phyloP scores from a whole-genome alignment of 805 yeast species.

The Deakozyma indianensis region DNA sequence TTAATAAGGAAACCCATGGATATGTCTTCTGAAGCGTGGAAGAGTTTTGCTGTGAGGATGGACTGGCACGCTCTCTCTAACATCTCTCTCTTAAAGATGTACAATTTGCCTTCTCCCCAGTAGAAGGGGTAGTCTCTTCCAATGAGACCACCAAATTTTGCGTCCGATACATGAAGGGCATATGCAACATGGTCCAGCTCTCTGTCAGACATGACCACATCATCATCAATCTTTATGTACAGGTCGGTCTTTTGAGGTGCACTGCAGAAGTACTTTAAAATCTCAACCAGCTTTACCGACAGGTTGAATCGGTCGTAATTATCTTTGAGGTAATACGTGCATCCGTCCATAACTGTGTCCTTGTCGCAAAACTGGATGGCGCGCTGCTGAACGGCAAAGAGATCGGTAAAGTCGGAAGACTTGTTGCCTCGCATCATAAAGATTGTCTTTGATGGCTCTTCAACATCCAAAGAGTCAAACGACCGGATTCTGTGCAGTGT shows the following conservation, averaged over 20 bases:
- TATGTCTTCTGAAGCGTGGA: background rate
- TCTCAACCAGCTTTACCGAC: background rate
- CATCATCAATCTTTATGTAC: background rate
- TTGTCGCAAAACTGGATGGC: background rate
- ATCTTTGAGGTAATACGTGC: background rate
- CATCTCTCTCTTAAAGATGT: background rate
- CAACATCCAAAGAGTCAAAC: no score
- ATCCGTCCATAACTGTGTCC: background rate
- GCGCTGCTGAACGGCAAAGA: background rate
- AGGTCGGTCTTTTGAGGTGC: background rate
- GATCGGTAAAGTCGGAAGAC: background rate
- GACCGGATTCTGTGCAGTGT: no score
- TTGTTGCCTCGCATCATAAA: background rate
- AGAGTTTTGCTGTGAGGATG: background rate
- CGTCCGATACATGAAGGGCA: background rate
- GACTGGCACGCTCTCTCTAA: background rate
- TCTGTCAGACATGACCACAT: background rate
- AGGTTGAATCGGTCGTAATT: background rate
- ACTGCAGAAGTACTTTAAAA: background rate
- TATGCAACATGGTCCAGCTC: background rate
- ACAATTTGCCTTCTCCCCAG: background rate
- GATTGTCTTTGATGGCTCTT: no score
- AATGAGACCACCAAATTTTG: background rate
- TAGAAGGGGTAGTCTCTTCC: background rate
- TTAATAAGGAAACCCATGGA: background rate